Conservation (phyloP, 345 rosid genomes). For the Syzygium jambos region DNA sequence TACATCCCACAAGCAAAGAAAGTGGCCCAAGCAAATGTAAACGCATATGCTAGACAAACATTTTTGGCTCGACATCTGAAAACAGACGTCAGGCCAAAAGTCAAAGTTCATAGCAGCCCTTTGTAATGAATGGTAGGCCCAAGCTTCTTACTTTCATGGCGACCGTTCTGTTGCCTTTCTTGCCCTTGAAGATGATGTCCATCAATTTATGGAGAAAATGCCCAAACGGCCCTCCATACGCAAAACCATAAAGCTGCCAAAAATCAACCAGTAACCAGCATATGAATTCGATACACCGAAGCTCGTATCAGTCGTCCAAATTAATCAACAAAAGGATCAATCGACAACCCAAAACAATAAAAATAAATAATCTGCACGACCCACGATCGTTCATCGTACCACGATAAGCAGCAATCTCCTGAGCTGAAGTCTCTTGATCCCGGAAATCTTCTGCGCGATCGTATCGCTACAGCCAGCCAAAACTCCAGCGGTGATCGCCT, state of each 20-base stretch:
- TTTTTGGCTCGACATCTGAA: not conserved
- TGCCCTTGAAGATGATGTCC: slow-evolving; percentile 69
- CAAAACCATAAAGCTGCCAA: slow-evolving; percentile 63
- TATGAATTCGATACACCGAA: not conserved
- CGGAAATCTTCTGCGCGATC: slow-evolving; percentile 84
- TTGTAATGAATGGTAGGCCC: not conserved
- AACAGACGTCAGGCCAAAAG: not conserved
- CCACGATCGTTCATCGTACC: slow-evolving; percentile 30
- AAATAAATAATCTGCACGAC: not conserved
- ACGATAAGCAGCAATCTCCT: slow-evolving; percentile 59
- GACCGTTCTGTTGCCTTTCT: slow-evolving; percentile 59
- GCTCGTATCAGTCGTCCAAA: not conserved
- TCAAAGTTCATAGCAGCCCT: not conserved
- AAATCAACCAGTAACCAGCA: not conserved
- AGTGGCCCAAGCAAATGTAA: not conserved
- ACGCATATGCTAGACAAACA: not conserved
- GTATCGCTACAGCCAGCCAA: slow-evolving; percentile 74
- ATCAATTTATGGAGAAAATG: slow-evolving; percentile 81
- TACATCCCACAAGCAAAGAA: not conserved
- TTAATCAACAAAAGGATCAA: not conserved
- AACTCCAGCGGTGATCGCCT: slow-evolving; percentile 83
- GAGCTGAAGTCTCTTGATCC: slow-evolving; percentile 58
- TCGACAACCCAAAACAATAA: not conserved
- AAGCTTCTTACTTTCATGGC: slow-evolving; percentile 57
- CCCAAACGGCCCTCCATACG: slow-evolving; percentile 86